Evolutionary conservation across 306 rosid genomes (phyloP).

Genomic region (Pyrus bretschneideri): DNA sequence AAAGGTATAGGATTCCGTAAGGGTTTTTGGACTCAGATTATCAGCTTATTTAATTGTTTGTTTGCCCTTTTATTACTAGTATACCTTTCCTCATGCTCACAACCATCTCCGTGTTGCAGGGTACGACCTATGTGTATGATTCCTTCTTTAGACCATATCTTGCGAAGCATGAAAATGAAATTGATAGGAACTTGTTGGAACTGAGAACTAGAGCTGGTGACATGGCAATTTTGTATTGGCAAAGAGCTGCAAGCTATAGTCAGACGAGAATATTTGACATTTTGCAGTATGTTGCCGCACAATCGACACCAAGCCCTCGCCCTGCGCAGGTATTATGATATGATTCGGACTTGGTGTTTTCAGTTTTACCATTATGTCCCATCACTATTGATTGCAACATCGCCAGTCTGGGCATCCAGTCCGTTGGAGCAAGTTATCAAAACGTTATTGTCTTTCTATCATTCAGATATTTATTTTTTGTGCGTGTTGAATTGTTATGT

Average conservation of each 20-base stretch:
- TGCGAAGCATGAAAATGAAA: slow-evolving; percentile 69
- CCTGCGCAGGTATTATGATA: slow-evolving; percentile 55
- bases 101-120: slow-evolving; percentile 37
- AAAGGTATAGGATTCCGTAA: slow-evolving; percentile 41
- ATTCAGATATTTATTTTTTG: background rate
- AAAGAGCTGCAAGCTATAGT: slow-evolving; percentile 67
- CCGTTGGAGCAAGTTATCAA: background rate
- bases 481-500: background rate
- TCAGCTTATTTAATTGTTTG: slow-evolving; percentile 1
- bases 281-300: slow-evolving; percentile 74
- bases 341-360: background rate
- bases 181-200: slow-evolving; percentile 75
- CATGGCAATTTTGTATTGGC: slow-evolving; percentile 55
- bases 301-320: slow-evolving; percentile 59
- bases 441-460: background rate
- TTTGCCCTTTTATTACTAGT: background rate
- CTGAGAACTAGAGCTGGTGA: slow-evolving; percentile 74
- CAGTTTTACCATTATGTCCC: background rate
- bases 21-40: slow-evolving; percentile 13
- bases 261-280: slow-evolving; percentile 75
- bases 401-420: background rate
- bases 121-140: slow-evolving; percentile 74
- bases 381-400: background rate
- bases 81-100: background rate
- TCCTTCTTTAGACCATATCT: slow-evolving; percentile 85